Conservation (phyloP, 306 rosid genomes). For the Vigna mungo region DNA sequence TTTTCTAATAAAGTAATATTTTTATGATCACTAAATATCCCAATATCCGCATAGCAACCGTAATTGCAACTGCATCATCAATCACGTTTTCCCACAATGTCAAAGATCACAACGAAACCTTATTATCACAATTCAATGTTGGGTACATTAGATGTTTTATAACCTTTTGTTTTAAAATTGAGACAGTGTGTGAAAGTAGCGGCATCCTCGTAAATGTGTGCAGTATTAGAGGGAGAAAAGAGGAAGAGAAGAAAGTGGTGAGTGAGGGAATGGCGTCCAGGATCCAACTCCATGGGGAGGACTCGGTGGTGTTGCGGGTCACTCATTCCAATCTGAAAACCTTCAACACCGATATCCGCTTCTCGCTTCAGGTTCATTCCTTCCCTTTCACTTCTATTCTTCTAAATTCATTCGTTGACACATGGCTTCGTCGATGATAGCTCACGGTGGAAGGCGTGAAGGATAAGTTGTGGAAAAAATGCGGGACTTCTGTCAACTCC, state of each 20-base stretch:
- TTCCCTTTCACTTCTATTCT: not conserved
- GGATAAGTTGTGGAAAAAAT: slow-evolving; percentile 86
- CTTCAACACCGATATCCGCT: slow-evolving; percentile 71
- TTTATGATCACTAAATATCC: too few species aligned
- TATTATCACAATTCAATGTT: too few species aligned
- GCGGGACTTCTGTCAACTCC: slow-evolving; percentile 77
- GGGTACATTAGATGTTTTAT: too few species aligned
- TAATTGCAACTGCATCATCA: too few species aligned
- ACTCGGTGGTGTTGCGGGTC: slow-evolving; percentile 63
- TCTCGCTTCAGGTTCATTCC: slow-evolving; percentile 62
- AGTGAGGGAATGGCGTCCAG: slow-evolving; percentile 56
- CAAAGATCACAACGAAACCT: too few species aligned
- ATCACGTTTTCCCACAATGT: too few species aligned
- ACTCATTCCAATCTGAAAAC: slow-evolving; percentile 80
- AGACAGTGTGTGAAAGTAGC: too few species aligned
- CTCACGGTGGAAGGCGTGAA: slow-evolving; percentile 72
- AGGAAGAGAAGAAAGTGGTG: not conserved
- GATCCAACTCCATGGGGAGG: slow-evolving; percentile 66
- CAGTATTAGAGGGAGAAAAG: too few species aligned
- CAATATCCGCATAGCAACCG: too few species aligned
- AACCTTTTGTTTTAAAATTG: too few species aligned
- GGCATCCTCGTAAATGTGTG: too few species aligned
- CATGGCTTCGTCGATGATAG: slow-evolving; percentile 30
- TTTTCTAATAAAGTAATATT: too few species aligned
- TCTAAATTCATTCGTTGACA: not conserved